Base-by-base conservation (phyloP, 164 flowering plant species). In the Paratinospora sagittata region DNA sequence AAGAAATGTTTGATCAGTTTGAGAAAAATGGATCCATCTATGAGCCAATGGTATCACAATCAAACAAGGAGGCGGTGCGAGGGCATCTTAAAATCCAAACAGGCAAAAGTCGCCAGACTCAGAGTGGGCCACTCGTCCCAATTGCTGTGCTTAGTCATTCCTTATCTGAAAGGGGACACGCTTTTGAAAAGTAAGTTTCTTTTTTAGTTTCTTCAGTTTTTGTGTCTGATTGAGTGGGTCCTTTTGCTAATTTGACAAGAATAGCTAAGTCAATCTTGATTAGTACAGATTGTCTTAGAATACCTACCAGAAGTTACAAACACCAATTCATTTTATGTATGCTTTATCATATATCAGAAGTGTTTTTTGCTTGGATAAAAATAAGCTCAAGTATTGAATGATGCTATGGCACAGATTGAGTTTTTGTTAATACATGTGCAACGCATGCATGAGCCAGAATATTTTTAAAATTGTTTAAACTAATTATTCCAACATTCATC, bases 41-140 rank as follows among this genome's bases (percentile, higher is more conserved):
- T 72, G 90, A 85, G 72, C 68, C 74, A 66, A 74, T 60, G 66
- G 58, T 85, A 37, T 77, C 88, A 45, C 60, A 78, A 23, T 75
- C 84, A 21, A 87, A 81, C 37, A 84, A 78, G 73, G 90, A 86
- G 3, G 33, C 70, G 27, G 72, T 74, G 37, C n/a, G n/a, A n/a
- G n/a, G n/a, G n/a, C 81, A 82, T 71, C 63, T 78, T 75, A 89
- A 78, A 79, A 37, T 69, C 72, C 85, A 80, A 75, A 34, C 75
- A 10, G 82, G 76, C 36, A 89, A 76, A 76, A 57, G 74, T 72
- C 85, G 90, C 66, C 89, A 87, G 82, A 82, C 86, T 72, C 94
- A 82, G 63, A 91, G 97, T 82, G 98, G 97, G 45, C 99, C 97
- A 5, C 93, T 89, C 37, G 68, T 78, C 71, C 87, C 96, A 80